phyloP scores from a whole-genome alignment of 306 rosid genomes.

The Acacia confusa region DNA sequence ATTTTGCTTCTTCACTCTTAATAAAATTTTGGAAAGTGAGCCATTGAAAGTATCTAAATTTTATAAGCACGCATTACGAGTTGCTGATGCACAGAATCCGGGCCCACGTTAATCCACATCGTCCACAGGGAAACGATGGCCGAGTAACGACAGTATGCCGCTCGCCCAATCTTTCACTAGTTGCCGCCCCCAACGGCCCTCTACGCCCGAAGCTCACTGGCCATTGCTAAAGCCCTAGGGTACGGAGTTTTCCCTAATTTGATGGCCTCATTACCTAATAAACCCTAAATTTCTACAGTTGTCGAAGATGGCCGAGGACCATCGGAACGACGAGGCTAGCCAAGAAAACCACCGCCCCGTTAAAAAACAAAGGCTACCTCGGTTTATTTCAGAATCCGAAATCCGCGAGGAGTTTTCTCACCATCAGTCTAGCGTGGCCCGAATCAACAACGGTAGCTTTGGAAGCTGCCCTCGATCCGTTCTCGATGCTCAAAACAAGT shows the following conservation, averaged over 20 bases:
- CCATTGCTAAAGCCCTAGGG: neutral
- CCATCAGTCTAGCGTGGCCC: slow-evolving; percentile 46
- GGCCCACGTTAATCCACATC: neutral
- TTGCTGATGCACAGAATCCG: neutral
- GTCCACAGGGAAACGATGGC: neutral
- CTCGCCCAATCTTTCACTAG: neutral
- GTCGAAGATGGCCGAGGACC: slow-evolving; percentile 41
- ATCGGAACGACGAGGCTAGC: slow-evolving; percentile 35
- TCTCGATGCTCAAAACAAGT: slow-evolving; percentile 42
- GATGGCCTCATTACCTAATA: neutral
- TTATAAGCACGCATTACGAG: too few relatives aligned
- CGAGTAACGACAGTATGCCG: too few relatives aligned
- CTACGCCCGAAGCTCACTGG: neutral
- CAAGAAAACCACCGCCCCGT: slow-evolving; percentile 13
- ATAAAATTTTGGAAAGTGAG: too few relatives aligned
- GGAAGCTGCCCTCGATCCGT: slow-evolving; percentile 64
- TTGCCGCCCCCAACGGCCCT: neutral
- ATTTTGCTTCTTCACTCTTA: too few relatives aligned
- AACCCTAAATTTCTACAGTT: neutral
- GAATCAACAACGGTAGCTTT: slow-evolving; percentile 70
- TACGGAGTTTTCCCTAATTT: neutral
- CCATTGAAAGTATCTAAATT: too few relatives aligned
- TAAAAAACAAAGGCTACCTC: slow-evolving; percentile 33
- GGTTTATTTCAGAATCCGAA: slow-evolving; percentile 32
- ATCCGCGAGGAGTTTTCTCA: slow-evolving; percentile 53